phyloP scores from a whole-genome alignment of 176 grass and related monocot genomes.

The Dendrocalamus sinicus region DNA sequence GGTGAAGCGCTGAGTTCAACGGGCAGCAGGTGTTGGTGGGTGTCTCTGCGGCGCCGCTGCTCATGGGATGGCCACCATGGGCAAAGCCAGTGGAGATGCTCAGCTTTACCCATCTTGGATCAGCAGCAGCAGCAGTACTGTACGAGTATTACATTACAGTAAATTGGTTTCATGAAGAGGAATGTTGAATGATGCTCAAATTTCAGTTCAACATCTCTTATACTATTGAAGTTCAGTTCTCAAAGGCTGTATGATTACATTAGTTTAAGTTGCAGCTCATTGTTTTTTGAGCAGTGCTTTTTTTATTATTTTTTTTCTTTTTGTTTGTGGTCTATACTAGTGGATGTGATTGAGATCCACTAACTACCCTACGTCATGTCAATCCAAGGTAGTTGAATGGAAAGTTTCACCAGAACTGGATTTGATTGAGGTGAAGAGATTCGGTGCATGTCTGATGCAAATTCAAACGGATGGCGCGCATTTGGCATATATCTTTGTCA shows the following conservation, averaged over 20 bases:
- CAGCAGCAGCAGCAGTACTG: not conserved
- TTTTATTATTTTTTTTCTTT: not conserved
- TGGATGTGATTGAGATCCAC: not conserved
- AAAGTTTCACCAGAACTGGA: not conserved
- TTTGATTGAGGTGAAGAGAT: conserved; percentile 19
- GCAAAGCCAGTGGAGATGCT: too few species aligned
- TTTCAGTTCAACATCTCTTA: not conserved
- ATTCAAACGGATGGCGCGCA: not conserved
- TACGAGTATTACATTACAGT: not conserved
- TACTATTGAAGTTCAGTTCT: not conserved
- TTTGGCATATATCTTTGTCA: not conserved
- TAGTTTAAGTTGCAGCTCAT: not conserved
- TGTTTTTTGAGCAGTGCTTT: not conserved
- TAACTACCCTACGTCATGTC: not conserved
- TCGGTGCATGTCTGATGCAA: not conserved
- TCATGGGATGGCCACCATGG: not conserved
- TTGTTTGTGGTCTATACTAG: not conserved
- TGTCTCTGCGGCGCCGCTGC: not conserved
- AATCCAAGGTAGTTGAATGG: not conserved
- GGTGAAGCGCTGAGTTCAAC: too few species aligned
- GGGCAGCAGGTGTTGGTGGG: not conserved
- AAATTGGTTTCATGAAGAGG: not conserved
- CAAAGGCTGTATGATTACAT: not conserved
- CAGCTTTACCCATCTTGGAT: not conserved
- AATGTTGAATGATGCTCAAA: not conserved